Evolutionary conservation across 208 protist genomes (phyloP).

Genomic region (Novymonas esmeraldas): DNA sequence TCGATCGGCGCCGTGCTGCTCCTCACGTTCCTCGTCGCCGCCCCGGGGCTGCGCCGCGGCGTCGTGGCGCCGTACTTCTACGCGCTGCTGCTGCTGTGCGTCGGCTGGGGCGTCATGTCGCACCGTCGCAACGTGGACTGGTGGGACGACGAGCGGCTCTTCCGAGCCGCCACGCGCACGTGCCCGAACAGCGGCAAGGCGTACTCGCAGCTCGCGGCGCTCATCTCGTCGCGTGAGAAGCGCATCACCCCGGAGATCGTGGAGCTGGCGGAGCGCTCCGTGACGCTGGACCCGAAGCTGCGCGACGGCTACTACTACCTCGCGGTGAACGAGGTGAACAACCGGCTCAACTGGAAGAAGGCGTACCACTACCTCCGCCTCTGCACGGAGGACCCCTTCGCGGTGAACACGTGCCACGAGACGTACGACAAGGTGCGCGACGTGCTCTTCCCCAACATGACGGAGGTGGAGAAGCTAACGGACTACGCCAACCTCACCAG

Average conservation of each 20-base stretch:
- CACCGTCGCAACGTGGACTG: constrained; percentile 51
- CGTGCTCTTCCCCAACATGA: constrained; percentile 44
- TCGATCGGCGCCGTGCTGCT: constrained; percentile 33
- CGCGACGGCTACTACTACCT: constrained; percentile 52
- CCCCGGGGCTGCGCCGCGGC: constrained; percentile 13
- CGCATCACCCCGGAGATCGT: constrained; percentile 30
- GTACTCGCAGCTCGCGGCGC: constrained; percentile 30
- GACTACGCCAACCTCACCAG: constrained; percentile 34
- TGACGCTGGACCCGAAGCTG: constrained; percentile 39
- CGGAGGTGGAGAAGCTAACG: constrained; percentile 30
- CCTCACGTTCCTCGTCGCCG: constrained; percentile 24
- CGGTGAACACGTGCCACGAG: constrained; percentile 26
- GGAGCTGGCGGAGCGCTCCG: constrained; percentile 27
- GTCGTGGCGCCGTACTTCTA: constrained; percentile 18
- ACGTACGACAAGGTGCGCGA: constrained; percentile 27
- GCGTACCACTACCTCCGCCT: constrained; percentile 40
- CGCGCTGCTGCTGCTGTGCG: constrained; percentile 30
- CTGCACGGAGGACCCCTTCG: constrained; percentile 40
- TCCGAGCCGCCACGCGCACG: constrained; percentile 36
- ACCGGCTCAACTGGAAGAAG: constrained; percentile 21
- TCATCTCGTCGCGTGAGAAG: constrained; percentile 18
- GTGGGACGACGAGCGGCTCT: constrained; percentile 47
- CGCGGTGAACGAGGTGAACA: constrained; percentile 35
- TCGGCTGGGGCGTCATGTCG: constrained; percentile 42
- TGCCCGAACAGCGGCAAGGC: constrained; percentile 67